phyloP scores from a whole-genome alignment of 208 protist species.

The Histomonas meleagridis region DNA sequence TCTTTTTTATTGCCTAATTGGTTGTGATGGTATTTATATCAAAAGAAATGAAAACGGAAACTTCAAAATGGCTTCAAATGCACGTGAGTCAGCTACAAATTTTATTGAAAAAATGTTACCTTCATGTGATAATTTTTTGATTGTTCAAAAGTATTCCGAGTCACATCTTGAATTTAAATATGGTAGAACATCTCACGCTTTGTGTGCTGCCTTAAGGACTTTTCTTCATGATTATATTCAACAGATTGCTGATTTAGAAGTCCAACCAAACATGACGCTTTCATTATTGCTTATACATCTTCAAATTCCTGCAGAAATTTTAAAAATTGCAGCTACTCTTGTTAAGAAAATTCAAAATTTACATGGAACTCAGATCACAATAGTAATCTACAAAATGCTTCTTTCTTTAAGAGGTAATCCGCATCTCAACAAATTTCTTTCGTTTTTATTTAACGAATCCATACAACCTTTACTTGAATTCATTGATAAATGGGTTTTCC shows the following conservation, averaged over 20 bases:
- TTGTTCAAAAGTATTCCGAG: not conserved
- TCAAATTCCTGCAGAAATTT: not conserved
- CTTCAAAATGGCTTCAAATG: not conserved
- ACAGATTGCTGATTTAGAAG: not conserved
- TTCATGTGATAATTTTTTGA: not conserved
- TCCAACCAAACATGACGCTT: not conserved
- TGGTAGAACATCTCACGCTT: not conserved
- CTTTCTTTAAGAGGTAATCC: not conserved
- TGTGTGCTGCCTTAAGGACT: not conserved
- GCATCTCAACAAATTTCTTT: not conserved
- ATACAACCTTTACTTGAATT: not conserved
- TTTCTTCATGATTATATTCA: not conserved
- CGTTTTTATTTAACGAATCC: not conserved
- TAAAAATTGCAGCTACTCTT: not conserved
- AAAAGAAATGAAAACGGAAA: not conserved
- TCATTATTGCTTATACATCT: not conserved
- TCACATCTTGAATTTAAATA: not conserved
- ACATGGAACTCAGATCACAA: not conserved
- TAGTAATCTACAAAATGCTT: not conserved
- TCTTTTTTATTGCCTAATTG: constrained; percentile 19
- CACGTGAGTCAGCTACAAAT: not conserved
- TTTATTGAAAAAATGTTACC: not conserved
- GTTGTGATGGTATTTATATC: too few relatives aligned
- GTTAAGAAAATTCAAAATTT: not conserved
- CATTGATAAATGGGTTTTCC: constrained; percentile 31